Percentiles rank a stretch among this genome's conserved stretches.
Evolutionary conservation across 2,329 filamentous ascomycete genomes (phyloP).

Genomic region (Cytospora piceae): DNA sequence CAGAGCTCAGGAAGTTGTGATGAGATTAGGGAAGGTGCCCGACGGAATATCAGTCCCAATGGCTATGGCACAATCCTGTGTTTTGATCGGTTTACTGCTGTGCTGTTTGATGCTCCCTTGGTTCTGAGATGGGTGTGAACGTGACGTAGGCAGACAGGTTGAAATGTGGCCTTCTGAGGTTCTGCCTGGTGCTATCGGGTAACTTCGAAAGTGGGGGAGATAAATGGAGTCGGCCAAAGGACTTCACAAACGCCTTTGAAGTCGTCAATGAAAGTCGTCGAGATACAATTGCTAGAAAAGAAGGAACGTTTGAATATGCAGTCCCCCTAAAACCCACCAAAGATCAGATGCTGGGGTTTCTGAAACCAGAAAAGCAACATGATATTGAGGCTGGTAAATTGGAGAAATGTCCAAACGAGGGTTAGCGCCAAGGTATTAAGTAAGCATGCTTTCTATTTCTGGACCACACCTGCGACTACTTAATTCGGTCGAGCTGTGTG

Average conservation of each 20-base stretch:
- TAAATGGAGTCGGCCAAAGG: neutral
- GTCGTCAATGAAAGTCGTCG: neutral
- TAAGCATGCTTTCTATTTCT: neutral
- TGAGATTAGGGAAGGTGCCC: neutral
- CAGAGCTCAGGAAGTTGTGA: neutral
- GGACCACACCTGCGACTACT: neutral
- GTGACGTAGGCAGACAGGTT: neutral
- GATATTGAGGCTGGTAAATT: slow-evolving; percentile 2
- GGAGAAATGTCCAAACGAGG: neutral
- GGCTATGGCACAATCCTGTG: neutral
- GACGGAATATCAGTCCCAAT: neutral
- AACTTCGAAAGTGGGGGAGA: neutral
- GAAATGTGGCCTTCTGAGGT: neutral
- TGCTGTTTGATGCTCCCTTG: neutral
- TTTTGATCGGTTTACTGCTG: neutral
- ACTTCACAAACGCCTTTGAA: neutral
- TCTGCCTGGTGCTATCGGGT: neutral
- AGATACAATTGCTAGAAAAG: neutral
- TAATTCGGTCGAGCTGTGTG: neutral
- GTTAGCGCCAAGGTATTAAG: neutral
- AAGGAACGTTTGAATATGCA: neutral
- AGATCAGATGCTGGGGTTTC: neutral
- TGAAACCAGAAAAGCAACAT: neutral
- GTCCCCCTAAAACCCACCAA: neutral
- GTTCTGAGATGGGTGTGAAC: neutral